phyloP scores from a whole-genome alignment of 805 yeast genomes.

The Wickerhamiella sergipiensis region DNA sequence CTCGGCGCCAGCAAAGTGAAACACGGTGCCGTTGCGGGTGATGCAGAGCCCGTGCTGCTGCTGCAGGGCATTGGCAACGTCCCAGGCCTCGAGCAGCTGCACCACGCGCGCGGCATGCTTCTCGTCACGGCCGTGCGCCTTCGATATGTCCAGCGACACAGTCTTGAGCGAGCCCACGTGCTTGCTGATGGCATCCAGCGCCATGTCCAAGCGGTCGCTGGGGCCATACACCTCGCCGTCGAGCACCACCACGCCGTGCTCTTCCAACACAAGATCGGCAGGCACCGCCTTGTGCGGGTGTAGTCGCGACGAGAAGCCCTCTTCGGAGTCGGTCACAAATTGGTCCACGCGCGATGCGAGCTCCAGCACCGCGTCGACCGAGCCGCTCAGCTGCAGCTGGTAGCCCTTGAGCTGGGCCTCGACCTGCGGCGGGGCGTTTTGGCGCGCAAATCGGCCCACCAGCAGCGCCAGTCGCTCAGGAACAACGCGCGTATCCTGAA shows the following conservation, averaged over 20 bases:
- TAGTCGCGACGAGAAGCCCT: background rate
- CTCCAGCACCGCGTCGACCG: background rate
- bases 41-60: constrained; percentile 28
- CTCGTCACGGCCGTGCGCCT: constrained; percentile 73
- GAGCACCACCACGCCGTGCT: constrained; percentile 30
- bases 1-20: constrained; percentile 46
- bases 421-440: background rate
- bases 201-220: constrained; percentile 39
- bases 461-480: constrained; percentile 20
- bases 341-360: constrained; percentile 25
- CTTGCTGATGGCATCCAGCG: constrained; percentile 47
- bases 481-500: constrained; percentile 19
- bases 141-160: constrained; percentile 66
- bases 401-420: background rate
- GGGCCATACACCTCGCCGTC: constrained; percentile 56
- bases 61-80: constrained; percentile 29
- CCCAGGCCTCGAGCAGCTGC: constrained; percentile 35
- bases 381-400: background rate
- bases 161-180: constrained; percentile 46
- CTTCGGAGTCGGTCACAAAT: background rate
- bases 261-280: constrained; percentile 2
- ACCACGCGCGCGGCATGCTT: constrained; percentile 67
- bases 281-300: constrained; percentile 2
- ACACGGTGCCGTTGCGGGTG: constrained; percentile 31
- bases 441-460: constrained; percentile 6